Conservation (phyloP, 768 basidiomycete genomes). For the Phlegmacium glaucopus region DNA sequence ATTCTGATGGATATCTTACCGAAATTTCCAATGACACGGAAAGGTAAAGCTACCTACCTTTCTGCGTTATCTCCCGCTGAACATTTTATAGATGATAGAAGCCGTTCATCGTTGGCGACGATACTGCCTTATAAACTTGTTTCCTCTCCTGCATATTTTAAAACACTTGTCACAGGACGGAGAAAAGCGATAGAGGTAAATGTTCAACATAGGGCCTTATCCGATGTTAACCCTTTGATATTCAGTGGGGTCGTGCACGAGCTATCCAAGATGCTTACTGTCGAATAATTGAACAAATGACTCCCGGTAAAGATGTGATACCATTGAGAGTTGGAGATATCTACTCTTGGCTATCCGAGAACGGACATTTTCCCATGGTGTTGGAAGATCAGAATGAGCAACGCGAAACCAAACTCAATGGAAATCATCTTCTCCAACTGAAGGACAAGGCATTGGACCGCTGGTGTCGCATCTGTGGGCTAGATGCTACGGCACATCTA, state of each 20-base stretch:
- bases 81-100: conserved; percentile 23
- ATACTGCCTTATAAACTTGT: conserved; percentile 40
- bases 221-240: not conserved
- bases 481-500: conserved; percentile 19
- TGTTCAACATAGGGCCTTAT: not conserved
- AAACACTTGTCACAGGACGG: conserved; percentile 37
- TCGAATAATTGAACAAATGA: conserved; percentile 13
- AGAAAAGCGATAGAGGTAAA: conserved; percentile 51
- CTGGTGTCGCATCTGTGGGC: conserved; percentile 34
- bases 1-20: conserved; percentile 30
- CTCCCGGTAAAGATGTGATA: conserved; percentile 13
- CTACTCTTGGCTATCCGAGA: conserved; percentile 42
- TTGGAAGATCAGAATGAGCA: not conserved
- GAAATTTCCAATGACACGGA: conserved; percentile 41
- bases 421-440: not conserved
- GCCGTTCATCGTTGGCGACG: conserved; percentile 16
- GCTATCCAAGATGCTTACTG: conserved; percentile 42
- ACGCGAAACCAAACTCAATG: not conserved
- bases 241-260: conserved; percentile 45
- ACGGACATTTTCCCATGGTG: conserved; percentile 31
- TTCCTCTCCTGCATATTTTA: conserved; percentile 30
- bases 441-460: not conserved
- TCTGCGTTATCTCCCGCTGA: not conserved
- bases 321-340: conserved; percentile 41
- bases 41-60: conserved; percentile 24